A percentile compares a stretch with the other conserved stretches of the same genome.
phyloP scores from a whole-genome alignment of 768 basidiomycete genomes.

The Candolleomyces aberdarensis region DNA sequence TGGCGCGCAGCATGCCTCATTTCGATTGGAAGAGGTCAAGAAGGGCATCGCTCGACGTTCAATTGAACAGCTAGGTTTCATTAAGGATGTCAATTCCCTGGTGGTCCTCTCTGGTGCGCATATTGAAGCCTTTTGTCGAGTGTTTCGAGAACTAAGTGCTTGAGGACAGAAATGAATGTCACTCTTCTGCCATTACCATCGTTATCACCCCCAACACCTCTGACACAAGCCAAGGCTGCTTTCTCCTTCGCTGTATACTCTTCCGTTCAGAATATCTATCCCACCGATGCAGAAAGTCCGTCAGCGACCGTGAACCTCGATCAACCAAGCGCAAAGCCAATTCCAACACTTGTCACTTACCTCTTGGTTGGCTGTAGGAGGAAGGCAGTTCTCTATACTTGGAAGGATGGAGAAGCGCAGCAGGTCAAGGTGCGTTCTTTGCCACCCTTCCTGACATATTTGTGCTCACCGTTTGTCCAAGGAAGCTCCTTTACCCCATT shows the following conservation, averaged over 20 bases:
- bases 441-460: background rate
- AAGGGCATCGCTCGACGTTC: slow-evolving; percentile 61
- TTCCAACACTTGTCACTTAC: slow-evolving; percentile 68
- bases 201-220: slow-evolving; percentile 64
- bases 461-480: slow-evolving; percentile 25
- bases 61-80: slow-evolving; percentile 85
- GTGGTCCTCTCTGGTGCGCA: slow-evolving; percentile 77
- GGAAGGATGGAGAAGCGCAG: slow-evolving; percentile 82
- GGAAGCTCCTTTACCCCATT: slow-evolving; percentile 86
- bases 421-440: slow-evolving; percentile 53
- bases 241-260: slow-evolving; percentile 80
- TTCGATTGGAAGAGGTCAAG: slow-evolving; percentile 60
- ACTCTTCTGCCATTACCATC: slow-evolving; percentile 76
- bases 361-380: slow-evolving; percentile 84
- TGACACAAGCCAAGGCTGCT: slow-evolving; percentile 76
- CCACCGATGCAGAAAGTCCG: background rate
- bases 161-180: slow-evolving; percentile 58
- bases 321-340: slow-evolving; percentile 32
- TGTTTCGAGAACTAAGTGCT: background rate
- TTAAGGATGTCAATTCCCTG: slow-evolving; percentile 84
- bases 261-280: slow-evolving; percentile 43
- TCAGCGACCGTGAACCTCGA: background rate
- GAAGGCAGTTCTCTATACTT: slow-evolving; percentile 80
- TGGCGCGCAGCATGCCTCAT: slow-evolving; percentile 1
- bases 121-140: background rate